Evolutionary conservation across 352 stramenopile genomes (phyloP).

Genomic region (Pythium guiyangense): DNA sequence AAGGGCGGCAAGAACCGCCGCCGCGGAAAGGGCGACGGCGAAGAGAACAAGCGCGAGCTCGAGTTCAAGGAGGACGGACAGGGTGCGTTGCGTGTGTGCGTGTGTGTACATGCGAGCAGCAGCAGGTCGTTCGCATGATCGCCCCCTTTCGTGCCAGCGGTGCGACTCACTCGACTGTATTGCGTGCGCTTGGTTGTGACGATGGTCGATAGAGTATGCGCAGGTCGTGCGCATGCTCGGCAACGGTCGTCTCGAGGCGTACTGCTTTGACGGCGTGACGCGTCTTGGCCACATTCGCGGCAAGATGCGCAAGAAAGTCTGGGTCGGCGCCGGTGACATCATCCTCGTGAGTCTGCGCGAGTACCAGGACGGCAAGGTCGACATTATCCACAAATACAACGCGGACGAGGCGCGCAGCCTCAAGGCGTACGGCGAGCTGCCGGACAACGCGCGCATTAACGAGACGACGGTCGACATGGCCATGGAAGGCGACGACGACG

Average conservation of each 20-base stretch:
- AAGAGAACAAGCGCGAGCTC: constrained; percentile 99
- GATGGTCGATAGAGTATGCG: constrained; percentile 90
- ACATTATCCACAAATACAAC: constrained; percentile 99
- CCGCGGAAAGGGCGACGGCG: constrained; percentile 97
- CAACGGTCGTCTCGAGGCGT: constrained; percentile 97
- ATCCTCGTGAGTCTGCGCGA: constrained; percentile 98
- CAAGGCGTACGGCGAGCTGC: constrained; percentile 99
- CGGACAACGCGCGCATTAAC: constrained; percentile 93
- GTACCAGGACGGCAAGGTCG: constrained; percentile 99
- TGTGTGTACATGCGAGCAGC: neutral
- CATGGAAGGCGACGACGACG: constrained; percentile 83
- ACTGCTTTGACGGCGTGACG: constrained; percentile 98
- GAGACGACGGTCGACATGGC: constrained; percentile 86
- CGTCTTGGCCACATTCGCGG: constrained; percentile 97
- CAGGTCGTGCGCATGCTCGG: constrained; percentile 99
- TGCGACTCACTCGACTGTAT: too few species aligned
- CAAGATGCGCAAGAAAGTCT: constrained; percentile 99
- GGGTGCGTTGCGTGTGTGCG: constrained; percentile 36
- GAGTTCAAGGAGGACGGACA: constrained; percentile 99
- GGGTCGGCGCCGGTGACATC: constrained; percentile 98
- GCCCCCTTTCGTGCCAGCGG: too few species aligned
- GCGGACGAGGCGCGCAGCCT: constrained; percentile 97
- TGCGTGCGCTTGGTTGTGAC: neutral
- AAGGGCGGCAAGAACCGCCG: constrained; percentile 98
- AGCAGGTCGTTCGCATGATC: too few species aligned